Evolutionary conservation across 2,329 filamentous ascomycete genomes (phyloP).

Genomic region (Nannizziopsis arthrosporioides): DNA sequence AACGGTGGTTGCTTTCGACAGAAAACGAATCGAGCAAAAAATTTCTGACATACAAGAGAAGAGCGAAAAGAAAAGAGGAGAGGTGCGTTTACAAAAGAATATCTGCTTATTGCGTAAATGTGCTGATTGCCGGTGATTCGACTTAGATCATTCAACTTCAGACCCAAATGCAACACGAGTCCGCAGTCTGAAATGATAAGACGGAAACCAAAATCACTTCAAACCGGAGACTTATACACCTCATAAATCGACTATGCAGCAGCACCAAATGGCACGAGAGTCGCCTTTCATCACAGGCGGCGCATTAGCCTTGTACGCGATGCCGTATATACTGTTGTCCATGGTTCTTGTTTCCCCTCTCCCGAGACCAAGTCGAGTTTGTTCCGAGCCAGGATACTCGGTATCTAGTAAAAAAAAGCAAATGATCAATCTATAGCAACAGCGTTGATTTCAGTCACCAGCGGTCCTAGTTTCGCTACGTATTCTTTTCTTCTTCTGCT

Average conservation of each 20-base stretch:
- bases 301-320: no score
- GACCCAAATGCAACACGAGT: constrained; percentile 20
- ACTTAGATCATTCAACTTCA: constrained; percentile 32
- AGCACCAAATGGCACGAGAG: no score
- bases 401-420: no score
- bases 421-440: neutral
- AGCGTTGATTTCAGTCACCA: neutral
- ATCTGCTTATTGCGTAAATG: neutral
- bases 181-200: constrained; percentile 22
- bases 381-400: neutral
- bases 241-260: no score
- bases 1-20: constrained; percentile 21
- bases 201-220: neutral
- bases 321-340: no score
- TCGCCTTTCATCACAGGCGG: no score
- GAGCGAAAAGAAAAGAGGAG: constrained; percentile 53
- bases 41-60: constrained; percentile 54
- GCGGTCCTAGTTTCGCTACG: neutral
- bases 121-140: neutral
- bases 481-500: neutral
- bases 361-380: no score
- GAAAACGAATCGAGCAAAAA: constrained; percentile 54
- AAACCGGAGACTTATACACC: neutral
- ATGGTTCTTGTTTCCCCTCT: no score
- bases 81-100: constrained; percentile 39